Conservation (phyloP, 2,329 filamentous ascomycete species). For the Leptographium lundbergii region DNA sequence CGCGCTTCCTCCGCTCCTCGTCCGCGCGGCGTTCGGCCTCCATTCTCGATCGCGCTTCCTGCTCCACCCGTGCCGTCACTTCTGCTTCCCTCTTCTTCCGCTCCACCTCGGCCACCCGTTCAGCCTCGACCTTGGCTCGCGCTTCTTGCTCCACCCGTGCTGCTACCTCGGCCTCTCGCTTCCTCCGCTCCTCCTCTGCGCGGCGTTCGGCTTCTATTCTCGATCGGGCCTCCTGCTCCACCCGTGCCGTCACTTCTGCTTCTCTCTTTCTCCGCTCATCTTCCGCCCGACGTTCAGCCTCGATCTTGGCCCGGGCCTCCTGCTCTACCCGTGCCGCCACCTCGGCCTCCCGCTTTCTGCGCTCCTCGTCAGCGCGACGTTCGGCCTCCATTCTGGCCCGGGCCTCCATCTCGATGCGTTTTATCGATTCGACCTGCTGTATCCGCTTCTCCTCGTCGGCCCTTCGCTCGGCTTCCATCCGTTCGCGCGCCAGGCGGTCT, state of each 20-base stretch:
- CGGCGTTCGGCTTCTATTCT: constrained; percentile 26
- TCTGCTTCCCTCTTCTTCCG: constrained; percentile 19
- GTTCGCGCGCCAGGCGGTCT: background rate
- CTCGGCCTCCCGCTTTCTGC: constrained; percentile 19
- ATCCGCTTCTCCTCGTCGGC: constrained; percentile 22
- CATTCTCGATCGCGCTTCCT: constrained; percentile 22
- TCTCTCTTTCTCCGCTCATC: constrained; percentile 20
- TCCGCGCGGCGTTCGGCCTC: constrained; percentile 27
- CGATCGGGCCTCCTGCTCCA: constrained; percentile 21
- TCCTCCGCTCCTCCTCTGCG: constrained; percentile 27
- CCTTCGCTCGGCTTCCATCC: constrained; percentile 20
- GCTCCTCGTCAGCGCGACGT: constrained; percentile 23
- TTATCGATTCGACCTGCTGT: constrained; percentile 21
- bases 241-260: constrained; percentile 21
- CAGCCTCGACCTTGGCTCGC: constrained; percentile 17
- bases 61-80: constrained; percentile 20
- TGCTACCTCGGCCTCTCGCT: constrained; percentile 23
- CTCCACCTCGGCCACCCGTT: constrained; percentile 22
- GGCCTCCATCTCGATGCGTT: constrained; percentile 21
- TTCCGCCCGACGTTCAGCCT: constrained; percentile 21
- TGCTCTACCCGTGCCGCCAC: constrained; percentile 21
- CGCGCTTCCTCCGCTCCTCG: constrained; percentile 26
- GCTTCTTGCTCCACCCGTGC: background rate
- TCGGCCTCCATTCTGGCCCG: constrained; percentile 23
- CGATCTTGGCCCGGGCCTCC: constrained; percentile 13